Evolutionary conservation across 768 basidiomycete genomes (phyloP).

Genomic region (Suillus spraguei): DNA sequence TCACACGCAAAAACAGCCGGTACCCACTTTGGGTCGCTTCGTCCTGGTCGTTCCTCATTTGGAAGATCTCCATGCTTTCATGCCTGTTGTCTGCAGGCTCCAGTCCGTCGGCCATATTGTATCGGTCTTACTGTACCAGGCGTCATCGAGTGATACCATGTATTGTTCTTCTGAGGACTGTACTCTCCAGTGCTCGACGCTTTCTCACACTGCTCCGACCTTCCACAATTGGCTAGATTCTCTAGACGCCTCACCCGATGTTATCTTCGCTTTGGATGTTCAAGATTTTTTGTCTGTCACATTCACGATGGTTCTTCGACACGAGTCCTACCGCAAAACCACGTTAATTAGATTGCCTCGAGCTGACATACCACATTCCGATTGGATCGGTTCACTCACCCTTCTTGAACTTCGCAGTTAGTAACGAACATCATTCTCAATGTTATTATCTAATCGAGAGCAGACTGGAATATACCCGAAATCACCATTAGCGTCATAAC

Average conservation of each 20-base stretch:
- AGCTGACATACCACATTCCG: constrained; percentile 49
- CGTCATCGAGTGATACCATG: constrained; percentile 4
- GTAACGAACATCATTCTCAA: constrained; percentile 19
- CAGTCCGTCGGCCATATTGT: constrained; percentile 32
- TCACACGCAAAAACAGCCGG: constrained; percentile 1
- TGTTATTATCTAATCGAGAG: background rate
- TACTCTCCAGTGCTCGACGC: constrained; percentile 20
- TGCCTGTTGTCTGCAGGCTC: constrained; percentile 40
- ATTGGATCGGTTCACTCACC: constrained; percentile 66
- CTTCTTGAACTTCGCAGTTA: constrained; percentile 62
- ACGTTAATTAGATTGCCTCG: constrained; percentile 48
- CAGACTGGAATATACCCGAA: constrained; percentile 76
- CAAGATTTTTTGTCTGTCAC: constrained; percentile 27
- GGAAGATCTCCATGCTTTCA: constrained; percentile 36
- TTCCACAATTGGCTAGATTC: constrained; percentile 36
- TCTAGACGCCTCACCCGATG: constrained; percentile 30
- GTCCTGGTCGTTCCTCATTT: constrained; percentile 37
- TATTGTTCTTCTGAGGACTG: constrained; percentile 20
- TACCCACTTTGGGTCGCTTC: constrained; percentile 28
- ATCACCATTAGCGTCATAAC: constrained; percentile 79
- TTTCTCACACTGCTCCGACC: constrained; percentile 12
- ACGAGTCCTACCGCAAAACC: constrained; percentile 27
- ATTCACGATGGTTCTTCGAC: constrained; percentile 22
- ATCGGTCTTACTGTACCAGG: constrained; percentile 34
- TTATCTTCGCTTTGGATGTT: constrained; percentile 38